phyloP scores from a whole-genome alignment of 179 eudicot genomes.

The Nepenthes alata region DNA sequence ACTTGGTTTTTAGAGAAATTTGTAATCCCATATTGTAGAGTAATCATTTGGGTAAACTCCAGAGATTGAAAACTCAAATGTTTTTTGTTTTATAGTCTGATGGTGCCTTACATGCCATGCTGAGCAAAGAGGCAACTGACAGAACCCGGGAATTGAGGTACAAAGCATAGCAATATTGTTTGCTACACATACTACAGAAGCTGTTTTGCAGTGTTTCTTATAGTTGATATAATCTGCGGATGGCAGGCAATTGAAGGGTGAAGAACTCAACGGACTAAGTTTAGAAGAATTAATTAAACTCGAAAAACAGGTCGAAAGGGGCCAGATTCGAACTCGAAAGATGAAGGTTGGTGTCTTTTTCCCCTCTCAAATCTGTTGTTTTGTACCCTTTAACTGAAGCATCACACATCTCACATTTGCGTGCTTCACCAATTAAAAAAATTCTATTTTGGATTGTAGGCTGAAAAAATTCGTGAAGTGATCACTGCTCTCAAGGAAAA shows the following conservation, averaged over 20 bases:
- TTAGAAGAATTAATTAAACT: constrained; percentile 34
- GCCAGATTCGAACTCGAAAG: constrained; percentile 27
- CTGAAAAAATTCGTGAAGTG: constrained; percentile 22
- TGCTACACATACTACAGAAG: too few relatives aligned
- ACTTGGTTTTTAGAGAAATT: too few relatives aligned
- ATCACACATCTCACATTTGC: neutral
- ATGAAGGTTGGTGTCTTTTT: constrained; percentile 31
- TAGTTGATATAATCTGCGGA: too few relatives aligned
- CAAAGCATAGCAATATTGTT: too few relatives aligned
- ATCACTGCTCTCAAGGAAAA: constrained; percentile 31
- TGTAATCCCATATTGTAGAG: too few relatives aligned
- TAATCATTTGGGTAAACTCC: too few relatives aligned
- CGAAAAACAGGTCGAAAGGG: constrained; percentile 35
- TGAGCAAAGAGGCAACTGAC: neutral
- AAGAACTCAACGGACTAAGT: constrained; percentile 39
- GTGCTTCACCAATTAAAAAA: neutral
- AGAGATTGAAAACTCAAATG: neutral
- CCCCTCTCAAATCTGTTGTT: too few relatives aligned
- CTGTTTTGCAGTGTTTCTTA: too few relatives aligned
- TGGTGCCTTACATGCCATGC: neutral
- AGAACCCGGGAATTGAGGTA: constrained; percentile 1
- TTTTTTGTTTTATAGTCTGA: neutral
- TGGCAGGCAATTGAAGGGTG: constrained; percentile 42
- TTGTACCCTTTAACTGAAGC: neutral
- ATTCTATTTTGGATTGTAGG: constrained; percentile 16